Evolutionary conservation across 2,329 filamentous ascomycete species (phyloP).

Genomic region (Xylariaceae sp.): DNA sequence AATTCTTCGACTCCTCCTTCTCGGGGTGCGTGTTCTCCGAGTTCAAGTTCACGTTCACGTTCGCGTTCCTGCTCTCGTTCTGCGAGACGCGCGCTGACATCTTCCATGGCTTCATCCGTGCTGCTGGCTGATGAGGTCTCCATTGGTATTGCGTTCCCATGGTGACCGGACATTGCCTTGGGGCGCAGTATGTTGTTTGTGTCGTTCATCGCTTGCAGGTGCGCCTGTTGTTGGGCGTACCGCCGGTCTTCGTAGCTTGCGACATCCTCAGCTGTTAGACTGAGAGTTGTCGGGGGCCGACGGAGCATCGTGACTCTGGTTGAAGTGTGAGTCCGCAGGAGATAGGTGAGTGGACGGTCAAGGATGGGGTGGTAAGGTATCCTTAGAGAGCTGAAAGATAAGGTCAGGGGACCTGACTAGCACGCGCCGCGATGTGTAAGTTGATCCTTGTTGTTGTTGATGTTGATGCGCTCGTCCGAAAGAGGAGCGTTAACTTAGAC

Average conservation of each 20-base stretch:
- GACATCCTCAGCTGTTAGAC: conserved; percentile 66
- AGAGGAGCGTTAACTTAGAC: too few relatives aligned
- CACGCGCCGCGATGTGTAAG: too few relatives aligned
- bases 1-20: too few relatives aligned
- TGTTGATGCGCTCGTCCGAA: too few relatives aligned
- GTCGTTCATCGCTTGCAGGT: neutral
- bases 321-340: neutral
- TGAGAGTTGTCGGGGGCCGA: conserved; percentile 63
- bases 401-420: too few relatives aligned
- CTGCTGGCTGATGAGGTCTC: conserved; percentile 9
- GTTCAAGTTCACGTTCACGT: too few relatives aligned
- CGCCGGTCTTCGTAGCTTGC: conserved; percentile 65
- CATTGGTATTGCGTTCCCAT: conserved; percentile 12
- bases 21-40: neutral
- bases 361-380: too few relatives aligned
- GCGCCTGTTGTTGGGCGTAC: conserved; percentile 23
- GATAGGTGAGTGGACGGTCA: too few relatives aligned
- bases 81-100: neutral
- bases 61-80: too few relatives aligned
- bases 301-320: conserved; percentile 51
- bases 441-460: too few relatives aligned
- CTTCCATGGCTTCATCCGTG: neutral
- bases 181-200: neutral
- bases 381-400: too few relatives aligned
- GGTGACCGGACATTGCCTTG: neutral